A percentile compares a stretch with the other conserved stretches of the same genome.
These are phyloP conservation scores for Loxodes magnus DNA, from an alignment of 73 alveolate genomes.

Conservation along the genomic window DNA sequence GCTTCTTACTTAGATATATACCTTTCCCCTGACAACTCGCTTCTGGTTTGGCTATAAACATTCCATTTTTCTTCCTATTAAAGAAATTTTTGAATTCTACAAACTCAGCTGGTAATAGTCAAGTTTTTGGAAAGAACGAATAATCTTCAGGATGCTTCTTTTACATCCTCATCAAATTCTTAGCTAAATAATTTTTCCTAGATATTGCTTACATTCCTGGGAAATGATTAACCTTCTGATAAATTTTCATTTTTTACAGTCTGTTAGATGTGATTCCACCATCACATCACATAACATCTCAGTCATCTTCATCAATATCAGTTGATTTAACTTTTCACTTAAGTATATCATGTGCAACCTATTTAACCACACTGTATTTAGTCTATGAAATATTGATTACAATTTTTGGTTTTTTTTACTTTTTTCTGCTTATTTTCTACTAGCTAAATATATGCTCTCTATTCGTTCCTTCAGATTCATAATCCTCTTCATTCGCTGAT, in stretches of 20 bases:
- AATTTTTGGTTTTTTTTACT: no score
- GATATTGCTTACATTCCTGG: conserved; percentile 17
- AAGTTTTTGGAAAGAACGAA: conserved; percentile 6
- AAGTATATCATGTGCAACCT: no score
- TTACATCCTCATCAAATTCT: conserved; percentile 2
- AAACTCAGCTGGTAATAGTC: not conserved
- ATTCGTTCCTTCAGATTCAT: no score
- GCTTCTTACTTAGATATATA: conserved; percentile 25
- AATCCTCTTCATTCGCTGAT: no score
- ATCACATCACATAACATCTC: conserved; percentile 8
- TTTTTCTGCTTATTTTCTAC: no score
- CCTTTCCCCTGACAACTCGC: conserved; percentile 49
- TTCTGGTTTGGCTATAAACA: conserved; percentile 41
- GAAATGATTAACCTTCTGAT: no score
- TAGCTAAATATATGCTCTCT: no score
- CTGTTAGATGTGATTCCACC: conserved; percentile 1
- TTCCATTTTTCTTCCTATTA: conserved; percentile 21
- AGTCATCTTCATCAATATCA: not conserved
- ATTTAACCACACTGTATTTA: no score
- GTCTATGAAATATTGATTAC: no score
- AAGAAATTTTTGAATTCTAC: conserved; percentile 9
- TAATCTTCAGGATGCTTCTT: conserved; percentile 1
- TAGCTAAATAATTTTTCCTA: conserved; percentile 1
- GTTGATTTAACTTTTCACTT: not conserved
- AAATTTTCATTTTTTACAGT: conserved; percentile 4